These are phyloP conservation scores for Arachis hypogaea DNA, from an alignment of 306 rosid species.

Conservation along the genomic window DNA sequence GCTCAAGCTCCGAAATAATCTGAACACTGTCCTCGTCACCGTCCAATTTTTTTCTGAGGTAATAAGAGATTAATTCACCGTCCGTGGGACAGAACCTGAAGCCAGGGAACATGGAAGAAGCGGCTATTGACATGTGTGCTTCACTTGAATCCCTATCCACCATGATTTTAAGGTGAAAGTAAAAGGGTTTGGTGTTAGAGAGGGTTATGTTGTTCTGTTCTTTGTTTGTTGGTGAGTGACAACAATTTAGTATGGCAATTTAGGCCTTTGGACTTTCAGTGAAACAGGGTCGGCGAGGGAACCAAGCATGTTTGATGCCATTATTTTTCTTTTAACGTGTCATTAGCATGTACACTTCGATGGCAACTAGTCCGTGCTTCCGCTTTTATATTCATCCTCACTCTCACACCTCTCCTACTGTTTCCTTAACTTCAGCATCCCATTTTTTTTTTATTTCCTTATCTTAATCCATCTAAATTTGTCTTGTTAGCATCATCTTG, in stretches of 20 bases:
- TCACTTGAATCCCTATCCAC: conserved; percentile 16
- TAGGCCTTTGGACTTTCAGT: not conserved
- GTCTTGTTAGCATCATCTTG: too few relatives aligned
- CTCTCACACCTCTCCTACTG: conserved; percentile 8
- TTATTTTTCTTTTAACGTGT: conserved; percentile 34
- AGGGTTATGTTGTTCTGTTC: conserved; percentile 20
- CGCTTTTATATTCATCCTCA: not conserved
- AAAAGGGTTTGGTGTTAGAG: not conserved
- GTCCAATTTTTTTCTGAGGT: conserved; percentile 71
- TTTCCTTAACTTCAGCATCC: not conserved
- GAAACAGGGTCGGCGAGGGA: not conserved
- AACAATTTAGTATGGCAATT: not conserved
- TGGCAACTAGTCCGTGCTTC: conserved; percentile 10
- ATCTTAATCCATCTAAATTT: not conserved
- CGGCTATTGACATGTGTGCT: conserved; percentile 67
- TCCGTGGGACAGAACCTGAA: conserved; percentile 94
- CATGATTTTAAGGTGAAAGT: not conserved
- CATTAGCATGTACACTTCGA: conserved; percentile 3
- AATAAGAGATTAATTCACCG: conserved; percentile 78
- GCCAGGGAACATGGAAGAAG: conserved; percentile 88
- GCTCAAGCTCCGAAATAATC: conserved; percentile 79
- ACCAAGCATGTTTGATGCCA: conserved; percentile 9
- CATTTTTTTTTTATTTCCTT: not conserved
- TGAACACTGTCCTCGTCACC: conserved; percentile 67
- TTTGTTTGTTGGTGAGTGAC: conserved; percentile 36